These are phyloP conservation scores for Rubus parviflorus DNA, from an alignment of 306 rosid genomes.

Conservation along the genomic window DNA sequence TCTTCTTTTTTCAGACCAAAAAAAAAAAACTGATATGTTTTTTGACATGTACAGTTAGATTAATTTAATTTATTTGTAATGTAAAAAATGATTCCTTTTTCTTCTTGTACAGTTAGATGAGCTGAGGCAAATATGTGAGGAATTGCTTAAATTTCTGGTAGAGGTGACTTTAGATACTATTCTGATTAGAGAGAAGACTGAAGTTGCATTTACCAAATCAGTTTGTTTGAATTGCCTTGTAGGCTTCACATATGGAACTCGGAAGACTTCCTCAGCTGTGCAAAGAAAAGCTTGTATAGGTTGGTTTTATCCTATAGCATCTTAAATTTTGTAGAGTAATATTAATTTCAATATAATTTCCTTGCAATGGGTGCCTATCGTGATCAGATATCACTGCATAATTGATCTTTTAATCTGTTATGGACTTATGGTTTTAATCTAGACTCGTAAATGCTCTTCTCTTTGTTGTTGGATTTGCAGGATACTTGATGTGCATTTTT, in stretches of 20 bases:
- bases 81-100: slow-evolving; percentile 23
- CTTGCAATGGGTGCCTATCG: neutral
- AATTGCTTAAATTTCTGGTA: slow-evolving; percentile 84
- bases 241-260: slow-evolving; percentile 79
- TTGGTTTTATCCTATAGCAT: slow-evolving; percentile 31
- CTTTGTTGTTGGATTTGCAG: slow-evolving; percentile 38
- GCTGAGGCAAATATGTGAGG: slow-evolving; percentile 93
- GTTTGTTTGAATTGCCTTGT: slow-evolving; percentile 31
- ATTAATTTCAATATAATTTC: neutral
- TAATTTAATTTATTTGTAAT: slow-evolving; percentile 16
- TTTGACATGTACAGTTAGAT: neutral
- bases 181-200: slow-evolving; percentile 6
- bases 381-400: neutral
- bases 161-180: slow-evolving; percentile 52
- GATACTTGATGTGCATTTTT: slow-evolving; percentile 86
- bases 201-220: neutral
- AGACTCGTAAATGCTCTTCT: neutral
- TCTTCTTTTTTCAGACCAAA: neutral
- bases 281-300: slow-evolving; percentile 70
- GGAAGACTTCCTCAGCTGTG: slow-evolving; percentile 57
- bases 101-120: slow-evolving; percentile 73
- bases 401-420: neutral
- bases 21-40: too few relatives aligned
- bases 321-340: slow-evolving; percentile 3
- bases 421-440: neutral